A percentile compares a stretch with the other conserved stretches of the same genome.
Evolutionary conservation across 257 asterid species (phyloP).

Genomic region (Nicotiana attenuata): DNA sequence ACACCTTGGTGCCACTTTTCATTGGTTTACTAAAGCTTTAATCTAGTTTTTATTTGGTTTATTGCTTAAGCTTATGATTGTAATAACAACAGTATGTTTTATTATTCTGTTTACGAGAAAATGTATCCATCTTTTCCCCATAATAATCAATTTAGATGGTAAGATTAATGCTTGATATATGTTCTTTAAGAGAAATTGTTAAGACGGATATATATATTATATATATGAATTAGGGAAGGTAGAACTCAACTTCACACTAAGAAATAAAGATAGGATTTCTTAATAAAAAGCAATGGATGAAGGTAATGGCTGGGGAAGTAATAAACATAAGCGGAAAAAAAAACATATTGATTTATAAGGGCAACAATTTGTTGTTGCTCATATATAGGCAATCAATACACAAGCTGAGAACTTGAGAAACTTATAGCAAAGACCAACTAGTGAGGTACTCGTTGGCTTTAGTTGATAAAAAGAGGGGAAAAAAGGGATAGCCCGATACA

Average conservation of each 20-base stretch:
- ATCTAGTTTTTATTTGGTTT: neutral
- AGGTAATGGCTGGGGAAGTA: no score
- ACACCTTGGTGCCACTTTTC: no score
- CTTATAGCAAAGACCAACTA: neutral
- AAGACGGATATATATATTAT: no score
- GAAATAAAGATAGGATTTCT: no score
- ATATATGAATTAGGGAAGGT: no score
- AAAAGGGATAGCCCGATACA: no score
- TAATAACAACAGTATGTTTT: neutral
- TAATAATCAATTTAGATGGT: neutral
- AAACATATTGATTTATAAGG: neutral
- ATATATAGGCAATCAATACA: neutral
- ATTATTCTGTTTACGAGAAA: neutral
- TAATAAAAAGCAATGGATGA: no score
- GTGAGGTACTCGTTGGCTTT: neutral
- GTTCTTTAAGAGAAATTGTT: no score
- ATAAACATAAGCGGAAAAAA: no score
- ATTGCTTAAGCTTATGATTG: neutral
- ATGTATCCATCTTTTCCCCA: neutral
- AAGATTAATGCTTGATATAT: no score
- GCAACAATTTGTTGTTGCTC: neutral
- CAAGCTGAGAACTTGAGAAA: neutral
- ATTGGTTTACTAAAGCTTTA: no score
- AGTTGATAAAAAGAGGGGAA: neutral
- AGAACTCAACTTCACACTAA: no score